These are phyloP conservation scores for Sarcodon aspratus DNA, from an alignment of 768 basidiomycete species.

Conservation along the genomic window DNA sequence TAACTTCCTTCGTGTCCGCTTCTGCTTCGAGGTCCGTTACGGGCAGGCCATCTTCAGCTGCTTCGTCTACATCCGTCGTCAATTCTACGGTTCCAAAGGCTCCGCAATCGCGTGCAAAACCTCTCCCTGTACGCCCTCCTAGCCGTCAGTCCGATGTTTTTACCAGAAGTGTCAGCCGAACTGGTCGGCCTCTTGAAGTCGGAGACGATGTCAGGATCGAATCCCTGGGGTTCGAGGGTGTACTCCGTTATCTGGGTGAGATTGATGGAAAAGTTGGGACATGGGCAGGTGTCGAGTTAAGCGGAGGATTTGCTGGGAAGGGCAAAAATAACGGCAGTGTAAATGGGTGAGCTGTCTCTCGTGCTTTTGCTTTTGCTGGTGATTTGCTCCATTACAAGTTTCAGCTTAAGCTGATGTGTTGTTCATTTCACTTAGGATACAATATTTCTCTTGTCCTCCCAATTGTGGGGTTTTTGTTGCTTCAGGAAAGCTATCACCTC, in stretches of 20 bases:
- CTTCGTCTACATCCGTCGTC: slow-evolving; percentile 39
- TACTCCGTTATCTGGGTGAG: slow-evolving; percentile 66
- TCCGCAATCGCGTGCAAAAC: slow-evolving; percentile 28
- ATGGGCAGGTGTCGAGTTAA: slow-evolving; percentile 91
- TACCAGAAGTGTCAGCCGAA: slow-evolving; percentile 32
- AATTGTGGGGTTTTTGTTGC: slow-evolving; percentile 90
- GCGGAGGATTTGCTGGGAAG: slow-evolving; percentile 75
- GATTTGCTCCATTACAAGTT: slow-evolving; percentile 1
- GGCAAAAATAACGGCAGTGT: slow-evolving; percentile 95
- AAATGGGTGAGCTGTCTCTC: slow-evolving; percentile 49
- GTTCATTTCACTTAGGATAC: slow-evolving; percentile 34
- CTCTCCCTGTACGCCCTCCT: slow-evolving; percentile 44
- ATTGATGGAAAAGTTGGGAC: slow-evolving; percentile 84
- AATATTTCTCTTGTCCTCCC: slow-evolving; percentile 79
- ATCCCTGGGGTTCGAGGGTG: slow-evolving; percentile 82
- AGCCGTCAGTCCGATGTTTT: slow-evolving; percentile 60
- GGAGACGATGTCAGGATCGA: slow-evolving; percentile 84
- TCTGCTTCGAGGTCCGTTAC: slow-evolving; percentile 25
- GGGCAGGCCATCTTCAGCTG: slow-evolving; percentile 50
- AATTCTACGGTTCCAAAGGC: slow-evolving; percentile 19
- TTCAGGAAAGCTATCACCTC: slow-evolving; percentile 65
- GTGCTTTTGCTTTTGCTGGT: slow-evolving; percentile 1
- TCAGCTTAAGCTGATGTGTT: neutral
- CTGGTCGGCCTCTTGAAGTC: slow-evolving; percentile 41
- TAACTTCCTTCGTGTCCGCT: neutral